These are phyloP conservation scores for Ascochyta pisi DNA, from an alignment of 2,329 filamentous ascomycete genomes.

Conservation along the genomic window DNA sequence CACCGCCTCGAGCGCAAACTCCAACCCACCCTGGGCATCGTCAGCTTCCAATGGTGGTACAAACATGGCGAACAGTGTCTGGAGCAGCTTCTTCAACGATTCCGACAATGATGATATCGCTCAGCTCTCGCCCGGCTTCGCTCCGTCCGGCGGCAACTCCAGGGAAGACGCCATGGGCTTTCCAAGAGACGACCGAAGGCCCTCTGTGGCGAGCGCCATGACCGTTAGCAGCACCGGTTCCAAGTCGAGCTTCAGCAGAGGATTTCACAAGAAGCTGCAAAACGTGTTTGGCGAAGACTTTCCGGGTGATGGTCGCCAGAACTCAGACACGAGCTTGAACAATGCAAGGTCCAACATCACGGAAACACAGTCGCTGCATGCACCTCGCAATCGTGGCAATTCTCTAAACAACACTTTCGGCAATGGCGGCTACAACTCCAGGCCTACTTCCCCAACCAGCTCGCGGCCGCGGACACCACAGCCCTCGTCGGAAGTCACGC, in stretches of 20 bases:
- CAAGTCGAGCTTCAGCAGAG: constrained; percentile 72
- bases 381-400: constrained; percentile 79
- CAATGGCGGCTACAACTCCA: constrained; percentile 57
- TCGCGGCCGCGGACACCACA: constrained; percentile 85
- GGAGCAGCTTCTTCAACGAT: constrained; percentile 73
- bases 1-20: constrained; percentile 60
- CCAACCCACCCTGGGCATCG: constrained; percentile 62
- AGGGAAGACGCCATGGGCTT: constrained; percentile 56
- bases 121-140: constrained; percentile 74
- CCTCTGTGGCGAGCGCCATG: constrained; percentile 86
- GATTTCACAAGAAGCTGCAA: constrained; percentile 78
- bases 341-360: constrained; percentile 55
- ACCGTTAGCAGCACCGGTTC: constrained; percentile 88
- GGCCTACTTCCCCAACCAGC: constrained; percentile 73
- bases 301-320: constrained; percentile 67
- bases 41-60: constrained; percentile 45
- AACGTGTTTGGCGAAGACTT: constrained; percentile 94
- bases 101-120: constrained; percentile 73
- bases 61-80: constrained; percentile 54
- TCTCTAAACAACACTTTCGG: constrained; percentile 72
- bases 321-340: constrained; percentile 72
- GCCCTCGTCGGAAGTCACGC: constrained; percentile 90
- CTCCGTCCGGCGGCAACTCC: constrained; percentile 60
- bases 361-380: constrained; percentile 66
- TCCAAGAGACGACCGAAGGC: constrained; percentile 73